Evolutionary conservation across 2,329 filamentous ascomycete genomes (phyloP).

Genomic region (Paraphoma chrysanthemicola): DNA sequence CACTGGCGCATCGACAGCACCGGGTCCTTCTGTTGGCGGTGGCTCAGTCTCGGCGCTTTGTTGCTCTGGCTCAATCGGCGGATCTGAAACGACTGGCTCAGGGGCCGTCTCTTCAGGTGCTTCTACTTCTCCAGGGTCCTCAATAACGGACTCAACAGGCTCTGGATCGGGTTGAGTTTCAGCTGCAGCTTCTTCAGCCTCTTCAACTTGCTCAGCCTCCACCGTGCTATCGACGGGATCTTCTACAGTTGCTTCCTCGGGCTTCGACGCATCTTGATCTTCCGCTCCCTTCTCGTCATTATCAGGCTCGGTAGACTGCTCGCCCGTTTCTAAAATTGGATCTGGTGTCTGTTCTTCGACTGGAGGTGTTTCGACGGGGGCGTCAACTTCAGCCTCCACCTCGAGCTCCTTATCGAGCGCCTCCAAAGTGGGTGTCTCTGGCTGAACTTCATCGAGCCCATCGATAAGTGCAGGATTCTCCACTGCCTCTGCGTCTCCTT

Average conservation of each 20-base stretch:
- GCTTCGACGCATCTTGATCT: neutral
- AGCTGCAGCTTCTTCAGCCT: neutral
- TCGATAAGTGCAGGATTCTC: neutral
- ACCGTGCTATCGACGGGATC: neutral
- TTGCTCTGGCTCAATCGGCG: neutral
- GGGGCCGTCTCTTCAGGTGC: neutral
- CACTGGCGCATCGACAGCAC: neutral
- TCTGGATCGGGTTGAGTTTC: slow-evolving; percentile 4
- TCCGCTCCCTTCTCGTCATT: neutral
- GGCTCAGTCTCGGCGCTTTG: neutral
- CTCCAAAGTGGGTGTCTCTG: slow-evolving; percentile 5
- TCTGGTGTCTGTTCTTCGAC: neutral
- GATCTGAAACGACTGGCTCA: neutral
- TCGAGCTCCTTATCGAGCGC: neutral
- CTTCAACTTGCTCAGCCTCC: neutral
- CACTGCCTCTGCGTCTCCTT: neutral
- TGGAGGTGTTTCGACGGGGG: neutral
- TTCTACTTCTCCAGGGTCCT: slow-evolving; percentile 3
- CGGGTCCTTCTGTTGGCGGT: neutral
- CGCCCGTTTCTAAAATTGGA: too few species aligned
- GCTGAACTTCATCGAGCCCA: slow-evolving; percentile 16
- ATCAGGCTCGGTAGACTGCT: neutral
- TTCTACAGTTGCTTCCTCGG: neutral
- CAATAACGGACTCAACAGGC: neutral
- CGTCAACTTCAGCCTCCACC: neutral